Evolutionary conservation across 495 filamentous ascomycete species (phyloP).

Genomic region (Penicillium dipodomyicola): DNA sequence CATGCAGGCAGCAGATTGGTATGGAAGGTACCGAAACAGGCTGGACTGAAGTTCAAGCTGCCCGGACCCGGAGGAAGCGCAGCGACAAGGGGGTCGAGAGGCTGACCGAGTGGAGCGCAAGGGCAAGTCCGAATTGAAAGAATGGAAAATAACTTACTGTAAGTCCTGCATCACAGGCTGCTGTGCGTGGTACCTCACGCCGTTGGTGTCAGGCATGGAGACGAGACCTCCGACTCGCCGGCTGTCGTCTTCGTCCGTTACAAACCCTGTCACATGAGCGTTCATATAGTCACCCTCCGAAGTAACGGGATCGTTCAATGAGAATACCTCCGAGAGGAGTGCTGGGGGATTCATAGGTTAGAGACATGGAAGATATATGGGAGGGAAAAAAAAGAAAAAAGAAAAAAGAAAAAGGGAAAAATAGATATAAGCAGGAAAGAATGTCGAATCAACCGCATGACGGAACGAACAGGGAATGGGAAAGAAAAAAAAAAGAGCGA

Average conservation of each 20-base stretch:
- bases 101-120: constrained; percentile 36
- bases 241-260: constrained; percentile 43
- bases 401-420: constrained; percentile 7
- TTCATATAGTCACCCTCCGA: constrained; percentile 44
- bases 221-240: constrained; percentile 45
- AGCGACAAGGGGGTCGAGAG: constrained; percentile 40
- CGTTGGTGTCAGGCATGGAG: constrained; percentile 47
- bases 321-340: constrained; percentile 39
- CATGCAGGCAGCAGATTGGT: constrained; percentile 31
- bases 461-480: constrained; percentile 9
- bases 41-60: constrained; percentile 31
- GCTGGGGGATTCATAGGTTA: constrained; percentile 26
- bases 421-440: not conserved
- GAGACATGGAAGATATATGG: constrained; percentile 14
- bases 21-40: constrained; percentile 34
- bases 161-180: constrained; percentile 46
- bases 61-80: constrained; percentile 38
- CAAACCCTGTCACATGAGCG: constrained; percentile 37
- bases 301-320: constrained; percentile 39
- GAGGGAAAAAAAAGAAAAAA: not conserved
- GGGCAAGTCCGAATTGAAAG: constrained; percentile 40
- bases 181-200: constrained; percentile 47
- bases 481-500: constrained; percentile 8
- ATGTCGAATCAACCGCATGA: constrained; percentile 9
- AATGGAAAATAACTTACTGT: constrained; percentile 43